Conservation (phyloP, 306 rosid genomes). For the Citrullus amarus region DNA sequence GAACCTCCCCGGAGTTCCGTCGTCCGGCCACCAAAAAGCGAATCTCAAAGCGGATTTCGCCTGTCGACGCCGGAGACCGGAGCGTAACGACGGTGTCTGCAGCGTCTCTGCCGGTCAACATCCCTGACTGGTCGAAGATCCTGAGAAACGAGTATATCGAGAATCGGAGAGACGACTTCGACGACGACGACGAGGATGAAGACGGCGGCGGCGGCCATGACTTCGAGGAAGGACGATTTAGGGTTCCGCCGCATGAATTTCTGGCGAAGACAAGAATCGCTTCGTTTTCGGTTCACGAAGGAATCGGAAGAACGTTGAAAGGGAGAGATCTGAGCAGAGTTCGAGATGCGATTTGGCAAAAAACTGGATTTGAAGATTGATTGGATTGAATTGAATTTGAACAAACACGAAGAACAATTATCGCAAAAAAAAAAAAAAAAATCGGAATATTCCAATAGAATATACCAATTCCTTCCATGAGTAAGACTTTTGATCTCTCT, state of each 20-base stretch:
- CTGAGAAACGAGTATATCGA: constrained; percentile 49
- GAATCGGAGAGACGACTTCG: constrained; percentile 16
- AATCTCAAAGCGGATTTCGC: constrained; percentile 18
- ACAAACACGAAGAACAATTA: background rate
- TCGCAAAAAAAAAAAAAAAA: no score
- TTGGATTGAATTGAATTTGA: constrained; percentile 19
- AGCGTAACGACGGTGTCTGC: constrained; percentile 14
- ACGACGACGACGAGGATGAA: constrained; percentile 17
- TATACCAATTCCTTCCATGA: background rate
- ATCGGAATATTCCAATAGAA: background rate
- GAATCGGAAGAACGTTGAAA: constrained; percentile 75
- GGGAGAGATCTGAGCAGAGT: constrained; percentile 86
- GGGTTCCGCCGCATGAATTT: constrained; percentile 80
- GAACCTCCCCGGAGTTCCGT: constrained; percentile 44
- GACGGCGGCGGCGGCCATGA: constrained; percentile 16
- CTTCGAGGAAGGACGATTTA: constrained; percentile 6
- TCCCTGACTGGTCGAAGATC: constrained; percentile 91
- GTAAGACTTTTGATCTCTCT: background rate
- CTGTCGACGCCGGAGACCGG: constrained; percentile 17
- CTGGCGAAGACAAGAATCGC: constrained; percentile 65
- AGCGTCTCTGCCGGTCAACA: constrained; percentile 52
- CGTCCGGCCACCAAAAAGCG: constrained; percentile 22
- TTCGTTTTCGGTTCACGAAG: constrained; percentile 83
- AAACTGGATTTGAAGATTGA: constrained; percentile 74
- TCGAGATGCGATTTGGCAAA: constrained; percentile 78